A percentile compares a stretch with the other conserved stretches of the same genome.
phyloP scores from a whole-genome alignment of 202 grass and related monocot species.

The Hordeum pubiflorum region DNA sequence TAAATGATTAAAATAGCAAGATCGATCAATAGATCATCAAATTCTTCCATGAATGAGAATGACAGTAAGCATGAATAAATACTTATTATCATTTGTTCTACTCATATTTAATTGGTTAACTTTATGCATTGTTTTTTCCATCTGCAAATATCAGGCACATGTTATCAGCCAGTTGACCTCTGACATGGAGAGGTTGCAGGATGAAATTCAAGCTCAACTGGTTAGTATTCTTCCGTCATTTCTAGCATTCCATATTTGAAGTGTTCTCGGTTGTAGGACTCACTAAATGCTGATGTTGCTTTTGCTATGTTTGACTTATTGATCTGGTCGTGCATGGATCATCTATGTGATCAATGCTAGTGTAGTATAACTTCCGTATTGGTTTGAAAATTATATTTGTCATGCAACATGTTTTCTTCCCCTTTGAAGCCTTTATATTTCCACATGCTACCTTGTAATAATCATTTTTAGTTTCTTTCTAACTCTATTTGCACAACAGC shows the following conservation, averaged over 20 bases:
- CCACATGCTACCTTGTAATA: conserved; percentile 11
- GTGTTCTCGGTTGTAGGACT: neutral
- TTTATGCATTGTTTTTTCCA: neutral
- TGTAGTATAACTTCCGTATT: too few species aligned
- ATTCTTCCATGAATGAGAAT: conserved; percentile 8
- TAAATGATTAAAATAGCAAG: neutral
- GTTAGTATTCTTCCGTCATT: conserved; percentile 37
- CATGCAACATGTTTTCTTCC: neutral
- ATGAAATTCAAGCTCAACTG: conserved; percentile 91
- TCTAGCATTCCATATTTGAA: conserved; percentile 13
- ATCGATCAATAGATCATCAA: neutral
- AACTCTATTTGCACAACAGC: conserved; percentile 39
- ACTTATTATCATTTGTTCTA: conserved; percentile 15
- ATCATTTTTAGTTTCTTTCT: neutral
- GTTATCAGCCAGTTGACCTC: conserved; percentile 85
- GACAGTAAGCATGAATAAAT: conserved; percentile 10
- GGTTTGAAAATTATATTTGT: too few species aligned
- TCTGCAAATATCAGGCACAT: conserved; percentile 59
- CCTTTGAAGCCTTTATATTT: neutral
- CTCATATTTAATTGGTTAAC: neutral
- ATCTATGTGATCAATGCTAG: too few species aligned
- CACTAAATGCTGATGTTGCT: too few species aligned
- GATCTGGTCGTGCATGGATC: too few species aligned
- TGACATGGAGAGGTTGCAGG: conserved; percentile 78
- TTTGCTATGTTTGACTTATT: too few species aligned